These are phyloP conservation scores for Pseudocercospora cruenta DNA, from an alignment of 2,329 filamentous ascomycete genomes.

Conservation along the genomic window DNA sequence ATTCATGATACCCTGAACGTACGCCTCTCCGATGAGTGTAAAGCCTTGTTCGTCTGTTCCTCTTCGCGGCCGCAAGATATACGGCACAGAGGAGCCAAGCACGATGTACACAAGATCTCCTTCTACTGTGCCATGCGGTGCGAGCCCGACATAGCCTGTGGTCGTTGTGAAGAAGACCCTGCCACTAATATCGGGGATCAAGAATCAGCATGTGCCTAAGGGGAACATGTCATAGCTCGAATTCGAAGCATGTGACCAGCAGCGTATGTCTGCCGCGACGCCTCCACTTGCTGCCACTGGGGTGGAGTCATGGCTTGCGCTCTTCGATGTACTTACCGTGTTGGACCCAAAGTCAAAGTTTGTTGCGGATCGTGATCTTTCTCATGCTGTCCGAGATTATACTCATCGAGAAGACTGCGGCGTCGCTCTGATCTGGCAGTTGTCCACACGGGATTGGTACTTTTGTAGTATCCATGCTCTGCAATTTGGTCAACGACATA, in stretches of 20 bases:
- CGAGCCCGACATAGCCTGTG: conserved; percentile 35
- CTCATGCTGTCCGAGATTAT: conserved; percentile 21
- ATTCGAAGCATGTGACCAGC: no score
- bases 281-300: no score
- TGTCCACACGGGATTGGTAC: background rate
- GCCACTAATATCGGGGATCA: conserved; percentile 32
- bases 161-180: conserved; percentile 34
- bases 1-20: conserved; percentile 40
- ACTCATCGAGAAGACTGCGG: conserved; percentile 33
- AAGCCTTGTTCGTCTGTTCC: conserved; percentile 28
- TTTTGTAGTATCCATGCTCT: conserved; percentile 24
- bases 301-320: no score
- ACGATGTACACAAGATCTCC: conserved; percentile 37
- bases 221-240: no score
- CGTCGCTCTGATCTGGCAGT: conserved; percentile 14
- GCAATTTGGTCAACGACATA: background rate
- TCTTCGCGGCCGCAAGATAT: conserved; percentile 26
- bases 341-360: background rate
- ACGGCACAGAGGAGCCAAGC: conserved; percentile 33
- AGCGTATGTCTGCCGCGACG: no score
- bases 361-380: conserved; percentile 27
- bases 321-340: background rate
- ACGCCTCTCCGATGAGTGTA: conserved; percentile 38
- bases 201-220: conserved; percentile 31
- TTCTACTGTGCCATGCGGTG: conserved; percentile 31